phyloP scores from a whole-genome alignment of 2,329 filamentous ascomycete genomes.

The Tolypocladium album region DNA sequence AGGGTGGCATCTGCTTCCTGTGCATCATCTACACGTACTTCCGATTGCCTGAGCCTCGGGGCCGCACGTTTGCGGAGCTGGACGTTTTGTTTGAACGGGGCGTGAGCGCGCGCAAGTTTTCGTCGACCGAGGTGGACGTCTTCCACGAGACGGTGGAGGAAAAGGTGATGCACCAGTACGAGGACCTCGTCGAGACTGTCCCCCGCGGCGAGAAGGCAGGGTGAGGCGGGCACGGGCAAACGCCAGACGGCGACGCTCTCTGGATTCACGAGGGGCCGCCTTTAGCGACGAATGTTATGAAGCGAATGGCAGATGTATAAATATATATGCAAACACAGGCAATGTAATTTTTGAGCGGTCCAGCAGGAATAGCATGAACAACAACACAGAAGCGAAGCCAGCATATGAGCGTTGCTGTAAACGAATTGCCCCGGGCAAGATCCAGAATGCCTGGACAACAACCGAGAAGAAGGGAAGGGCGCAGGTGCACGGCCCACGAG shows the following conservation, averaged over 20 bases:
- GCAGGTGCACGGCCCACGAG: no score
- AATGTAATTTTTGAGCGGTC: background rate
- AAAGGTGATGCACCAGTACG: slow-evolving; percentile 37
- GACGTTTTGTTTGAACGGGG: slow-evolving; percentile 73
- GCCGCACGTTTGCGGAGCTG: slow-evolving; percentile 75
- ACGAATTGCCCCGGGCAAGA: no score
- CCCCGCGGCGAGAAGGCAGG: background rate
- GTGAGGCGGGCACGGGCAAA: slow-evolving; percentile 7
- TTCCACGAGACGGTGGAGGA: slow-evolving; percentile 40
- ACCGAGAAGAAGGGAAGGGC: no score
- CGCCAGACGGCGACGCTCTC: background rate
- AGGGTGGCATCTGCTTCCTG: slow-evolving; percentile 65
- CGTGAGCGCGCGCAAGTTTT: slow-evolving; percentile 64
- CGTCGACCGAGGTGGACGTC: slow-evolving; percentile 43
- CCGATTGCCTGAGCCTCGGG: slow-evolving; percentile 58
- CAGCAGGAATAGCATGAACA: background rate
- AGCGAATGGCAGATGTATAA: background rate
- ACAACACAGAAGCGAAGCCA: no score
- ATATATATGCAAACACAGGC: no score
- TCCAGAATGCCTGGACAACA: no score
- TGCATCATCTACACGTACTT: slow-evolving; percentile 64
- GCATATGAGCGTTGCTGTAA: no score
- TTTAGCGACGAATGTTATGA: background rate
- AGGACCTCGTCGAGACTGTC: slow-evolving; percentile 18
- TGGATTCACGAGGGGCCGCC: background rate